Conservation (phyloP, 2,329 filamentous ascomycete genomes). For the Scedosporium dehoogii region DNA sequence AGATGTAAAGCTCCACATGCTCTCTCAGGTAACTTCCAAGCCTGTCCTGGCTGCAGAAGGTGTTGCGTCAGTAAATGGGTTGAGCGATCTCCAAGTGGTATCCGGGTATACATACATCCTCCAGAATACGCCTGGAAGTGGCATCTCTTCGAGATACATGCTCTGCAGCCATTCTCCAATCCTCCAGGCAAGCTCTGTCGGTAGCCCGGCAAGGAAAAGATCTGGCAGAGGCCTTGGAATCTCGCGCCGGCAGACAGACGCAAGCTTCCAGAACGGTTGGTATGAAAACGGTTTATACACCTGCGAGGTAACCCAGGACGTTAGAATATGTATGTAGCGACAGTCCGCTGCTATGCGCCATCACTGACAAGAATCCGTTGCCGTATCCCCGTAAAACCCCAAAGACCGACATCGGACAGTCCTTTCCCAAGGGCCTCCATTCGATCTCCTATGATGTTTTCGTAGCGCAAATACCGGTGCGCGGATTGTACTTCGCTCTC, state of each 20-base stretch:
- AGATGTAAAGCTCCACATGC: constrained; percentile 42
- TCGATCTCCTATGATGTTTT: constrained; percentile 33
- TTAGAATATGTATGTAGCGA: background rate
- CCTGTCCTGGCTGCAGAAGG: background rate
- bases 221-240: constrained; percentile 20
- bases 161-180: constrained; percentile 10
- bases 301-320: constrained; percentile 18
- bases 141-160: constrained; percentile 9
- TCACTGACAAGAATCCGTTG: constrained; percentile 41
- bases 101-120: background rate
- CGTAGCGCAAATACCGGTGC: constrained; percentile 22
- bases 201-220: constrained; percentile 28
- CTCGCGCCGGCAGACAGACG: constrained; percentile 20
- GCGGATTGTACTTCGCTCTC: constrained; percentile 30
- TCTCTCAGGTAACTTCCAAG: constrained; percentile 28
- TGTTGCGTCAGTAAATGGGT: constrained; percentile 1
- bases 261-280: constrained; percentile 36
- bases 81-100: constrained; percentile 8
- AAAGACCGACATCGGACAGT: constrained; percentile 33
- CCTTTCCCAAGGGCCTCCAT: constrained; percentile 24
- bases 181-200: constrained; percentile 24
- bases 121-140: background rate
- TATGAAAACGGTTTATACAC: constrained; percentile 41
- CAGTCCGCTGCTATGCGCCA: background rate
- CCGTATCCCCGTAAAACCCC: constrained; percentile 42